These are phyloP conservation scores for Cladosporium sp. DNA, from an alignment of 2,329 filamentous ascomycete genomes.

Conservation along the genomic window DNA sequence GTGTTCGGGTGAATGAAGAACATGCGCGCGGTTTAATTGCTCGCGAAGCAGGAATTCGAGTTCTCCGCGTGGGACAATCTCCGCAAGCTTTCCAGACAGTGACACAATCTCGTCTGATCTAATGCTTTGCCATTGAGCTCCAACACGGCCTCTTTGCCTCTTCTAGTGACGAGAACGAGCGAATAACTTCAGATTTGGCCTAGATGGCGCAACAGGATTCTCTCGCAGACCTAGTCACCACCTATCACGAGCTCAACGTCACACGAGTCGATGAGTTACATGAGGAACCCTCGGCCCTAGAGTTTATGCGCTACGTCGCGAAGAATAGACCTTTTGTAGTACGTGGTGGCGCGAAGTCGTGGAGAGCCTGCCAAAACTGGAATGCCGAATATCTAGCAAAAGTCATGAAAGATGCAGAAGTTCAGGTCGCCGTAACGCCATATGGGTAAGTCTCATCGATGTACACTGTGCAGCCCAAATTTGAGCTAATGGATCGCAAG, in stretches of 20 bases:
- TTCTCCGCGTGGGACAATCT: too few species aligned
- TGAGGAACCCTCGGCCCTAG: conserved; percentile 65
- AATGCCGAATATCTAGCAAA: conserved; percentile 55
- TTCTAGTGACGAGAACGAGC: too few species aligned
- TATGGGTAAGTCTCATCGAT: conserved; percentile 49
- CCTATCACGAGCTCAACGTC: conserved; percentile 71
- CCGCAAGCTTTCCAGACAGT: too few species aligned
- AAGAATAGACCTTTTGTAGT: conserved; percentile 72
- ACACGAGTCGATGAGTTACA: conserved; percentile 56
- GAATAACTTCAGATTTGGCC: too few species aligned
- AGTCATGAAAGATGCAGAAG: conserved; percentile 51
- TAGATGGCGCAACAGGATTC: neutral
- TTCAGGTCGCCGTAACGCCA: conserved; percentile 78
- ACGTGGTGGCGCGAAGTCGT: conserved; percentile 57
- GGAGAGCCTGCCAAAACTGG: conserved; percentile 63
- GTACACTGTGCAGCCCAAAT: neutral
- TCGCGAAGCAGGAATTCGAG: too few species aligned
- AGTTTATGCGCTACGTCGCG: conserved; percentile 75
- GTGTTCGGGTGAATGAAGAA: too few species aligned
- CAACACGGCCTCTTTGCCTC: too few species aligned
- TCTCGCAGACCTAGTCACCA: conserved; percentile 50
- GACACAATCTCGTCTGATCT: too few species aligned
- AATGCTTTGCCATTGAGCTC: too few species aligned
- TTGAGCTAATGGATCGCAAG: conserved; percentile 35
- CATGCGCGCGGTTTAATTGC: too few species aligned